These are phyloP conservation scores for Ostreobium quekettii DNA, from an alignment of 139 green algal genomes.

Conservation along the genomic window DNA sequence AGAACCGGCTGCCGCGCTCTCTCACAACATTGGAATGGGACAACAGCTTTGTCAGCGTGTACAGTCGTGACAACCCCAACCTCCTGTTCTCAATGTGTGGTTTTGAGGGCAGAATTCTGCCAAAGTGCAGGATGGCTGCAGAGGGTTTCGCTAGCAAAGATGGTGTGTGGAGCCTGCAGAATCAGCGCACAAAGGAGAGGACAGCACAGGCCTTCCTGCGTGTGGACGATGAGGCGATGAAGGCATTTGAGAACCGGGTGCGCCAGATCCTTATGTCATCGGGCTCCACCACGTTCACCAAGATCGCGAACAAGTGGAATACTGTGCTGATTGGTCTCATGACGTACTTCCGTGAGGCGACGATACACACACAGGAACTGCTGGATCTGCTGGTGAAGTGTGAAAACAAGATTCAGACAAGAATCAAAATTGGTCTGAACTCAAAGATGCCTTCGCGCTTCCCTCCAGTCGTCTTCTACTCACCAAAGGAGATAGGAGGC, in stretches of 20 bases:
- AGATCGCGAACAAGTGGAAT: slow-evolving; percentile 99
- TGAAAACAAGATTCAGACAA: slow-evolving; percentile 99
- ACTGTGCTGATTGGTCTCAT: slow-evolving; percentile 97
- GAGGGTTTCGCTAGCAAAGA: slow-evolving; percentile 90
- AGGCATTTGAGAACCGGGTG: slow-evolving; percentile 81
- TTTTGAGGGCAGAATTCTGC: slow-evolving; percentile 94
- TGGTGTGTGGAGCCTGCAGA: slow-evolving; percentile 97
- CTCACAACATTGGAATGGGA: slow-evolving; percentile 98
- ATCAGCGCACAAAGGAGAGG: slow-evolving; percentile 93
- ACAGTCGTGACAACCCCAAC: slow-evolving; percentile 97
- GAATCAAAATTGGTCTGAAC: slow-evolving; percentile 97
- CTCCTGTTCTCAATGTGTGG: slow-evolving; percentile 96
- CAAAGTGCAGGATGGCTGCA: slow-evolving; percentile 81
- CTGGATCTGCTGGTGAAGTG: slow-evolving; percentile 99
- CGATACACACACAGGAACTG: slow-evolving; percentile 91
- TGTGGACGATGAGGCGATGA: slow-evolving; percentile 96
- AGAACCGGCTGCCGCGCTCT: slow-evolving; percentile 76
- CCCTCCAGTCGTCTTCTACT: slow-evolving; percentile 96
- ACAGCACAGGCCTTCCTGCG: slow-evolving; percentile 91
- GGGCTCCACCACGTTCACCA: slow-evolving; percentile 96
- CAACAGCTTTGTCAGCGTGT: slow-evolving; percentile 90
- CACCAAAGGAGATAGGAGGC: slow-evolving; percentile 96
- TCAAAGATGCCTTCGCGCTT: slow-evolving; percentile 96
- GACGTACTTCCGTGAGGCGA: slow-evolving; percentile 90
- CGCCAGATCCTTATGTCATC: slow-evolving; percentile 88